A percentile compares a stretch with the other conserved stretches of the same genome.
These are phyloP conservation scores for Fraxinus xanthoxyloides DNA, from an alignment of 305 asterid genomes.

Conservation along the genomic window DNA sequence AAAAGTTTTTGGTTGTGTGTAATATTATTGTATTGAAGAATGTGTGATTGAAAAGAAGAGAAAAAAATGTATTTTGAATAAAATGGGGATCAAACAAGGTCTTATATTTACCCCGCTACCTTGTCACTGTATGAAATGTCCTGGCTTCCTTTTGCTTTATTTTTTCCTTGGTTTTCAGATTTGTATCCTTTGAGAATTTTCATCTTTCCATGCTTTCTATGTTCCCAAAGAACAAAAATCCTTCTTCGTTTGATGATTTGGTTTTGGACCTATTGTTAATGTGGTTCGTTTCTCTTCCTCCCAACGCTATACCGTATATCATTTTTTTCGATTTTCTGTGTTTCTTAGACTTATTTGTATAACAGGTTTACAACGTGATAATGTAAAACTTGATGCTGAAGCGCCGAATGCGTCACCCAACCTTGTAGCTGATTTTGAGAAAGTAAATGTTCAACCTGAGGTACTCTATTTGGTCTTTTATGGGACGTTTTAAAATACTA, in stretches of 20 bases:
- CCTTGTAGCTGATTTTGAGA: slow-evolving; percentile 29
- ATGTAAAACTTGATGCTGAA: slow-evolving; percentile 30
- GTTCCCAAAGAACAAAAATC: slow-evolving; percentile 10
- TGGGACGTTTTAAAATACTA: not conserved
- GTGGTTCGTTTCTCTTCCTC: not conserved
- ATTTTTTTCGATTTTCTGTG: not conserved
- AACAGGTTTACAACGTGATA: slow-evolving; percentile 37
- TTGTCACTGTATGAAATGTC: not conserved
- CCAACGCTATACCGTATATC: not conserved
- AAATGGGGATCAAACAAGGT: too few species aligned
- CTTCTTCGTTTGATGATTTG: not conserved
- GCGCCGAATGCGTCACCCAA: slow-evolving; percentile 29
- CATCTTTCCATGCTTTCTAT: slow-evolving; percentile 4
- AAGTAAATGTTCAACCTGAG: slow-evolving; percentile 42
- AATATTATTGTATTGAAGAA: too few species aligned
- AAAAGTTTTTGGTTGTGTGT: too few species aligned
- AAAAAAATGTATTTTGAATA: too few species aligned
- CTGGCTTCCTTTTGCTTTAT: not conserved
- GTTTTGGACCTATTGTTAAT: not conserved
- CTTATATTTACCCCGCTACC: not conserved
- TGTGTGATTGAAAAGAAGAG: too few species aligned
- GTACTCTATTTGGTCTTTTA: slow-evolving; percentile 35
- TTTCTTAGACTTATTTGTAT: slow-evolving; percentile 24
- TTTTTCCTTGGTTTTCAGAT: not conserved
- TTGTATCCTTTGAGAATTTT: not conserved